phyloP scores from a whole-genome alignment of 176 grass and related monocot species.

The Carex kokanica region DNA sequence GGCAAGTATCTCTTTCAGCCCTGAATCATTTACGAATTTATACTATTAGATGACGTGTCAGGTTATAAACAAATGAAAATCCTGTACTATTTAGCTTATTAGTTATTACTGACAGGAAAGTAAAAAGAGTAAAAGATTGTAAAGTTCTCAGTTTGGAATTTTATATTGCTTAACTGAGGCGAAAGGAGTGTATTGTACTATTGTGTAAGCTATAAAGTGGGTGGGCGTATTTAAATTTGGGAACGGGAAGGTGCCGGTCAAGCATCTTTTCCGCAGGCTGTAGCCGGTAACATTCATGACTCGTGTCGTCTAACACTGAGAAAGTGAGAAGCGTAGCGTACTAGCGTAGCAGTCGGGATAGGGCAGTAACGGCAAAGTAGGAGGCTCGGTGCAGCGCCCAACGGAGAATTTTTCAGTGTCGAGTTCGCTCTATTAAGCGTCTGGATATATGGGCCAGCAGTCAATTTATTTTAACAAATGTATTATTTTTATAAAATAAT shows the following conservation, averaged over 20 bases:
- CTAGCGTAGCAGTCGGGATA: background rate
- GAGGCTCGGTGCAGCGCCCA: background rate
- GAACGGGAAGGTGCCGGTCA: slow-evolving; percentile 1
- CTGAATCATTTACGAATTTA: background rate
- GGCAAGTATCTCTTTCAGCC: background rate
- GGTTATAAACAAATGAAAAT: background rate
- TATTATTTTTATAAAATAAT: too few relatives aligned
- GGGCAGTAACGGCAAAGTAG: background rate
- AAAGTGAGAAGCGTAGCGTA: background rate
- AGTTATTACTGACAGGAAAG: background rate
- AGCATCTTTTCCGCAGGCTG: background rate
- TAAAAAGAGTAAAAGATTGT: background rate
- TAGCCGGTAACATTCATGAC: background rate
- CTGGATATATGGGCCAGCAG: too few relatives aligned
- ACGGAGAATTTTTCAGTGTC: too few relatives aligned
- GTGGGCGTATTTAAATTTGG: slow-evolving; percentile 24
- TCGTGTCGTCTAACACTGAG: background rate
- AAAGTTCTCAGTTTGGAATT: background rate
- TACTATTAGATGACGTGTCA: background rate
- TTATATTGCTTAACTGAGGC: background rate
- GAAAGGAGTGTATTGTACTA: background rate
- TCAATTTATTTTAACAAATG: too few relatives aligned
- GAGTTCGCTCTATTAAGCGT: too few relatives aligned
- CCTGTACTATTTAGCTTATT: background rate
- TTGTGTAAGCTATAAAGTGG: background rate